These are phyloP conservation scores for Closterium sp. DNA, from an alignment of 139 green algal genomes.

Conservation along the genomic window DNA sequence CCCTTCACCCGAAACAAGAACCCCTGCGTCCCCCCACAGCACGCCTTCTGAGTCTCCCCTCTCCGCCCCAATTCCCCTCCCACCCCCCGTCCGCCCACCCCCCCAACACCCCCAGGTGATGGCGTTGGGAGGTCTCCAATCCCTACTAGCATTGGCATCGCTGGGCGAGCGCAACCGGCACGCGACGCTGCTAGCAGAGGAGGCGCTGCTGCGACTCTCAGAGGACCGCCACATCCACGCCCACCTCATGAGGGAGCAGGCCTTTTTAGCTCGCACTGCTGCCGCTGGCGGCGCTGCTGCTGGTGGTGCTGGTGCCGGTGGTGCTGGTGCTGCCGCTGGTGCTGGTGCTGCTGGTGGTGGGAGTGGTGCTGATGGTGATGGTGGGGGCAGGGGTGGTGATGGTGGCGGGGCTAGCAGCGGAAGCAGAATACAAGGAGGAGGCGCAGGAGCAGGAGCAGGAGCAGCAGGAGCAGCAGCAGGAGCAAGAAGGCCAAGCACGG, in stretches of 20 bases:
- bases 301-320: background rate
- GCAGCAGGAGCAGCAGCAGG: background rate
- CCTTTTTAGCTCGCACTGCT: background rate
- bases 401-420: background rate
- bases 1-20: no score
- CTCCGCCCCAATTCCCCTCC: no score
- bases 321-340: background rate
- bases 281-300: background rate
- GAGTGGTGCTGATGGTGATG: background rate
- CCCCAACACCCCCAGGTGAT: no score
- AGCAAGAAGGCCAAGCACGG: background rate
- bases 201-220: slow-evolving; percentile 34
- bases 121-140: slow-evolving; percentile 46
- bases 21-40: no score
- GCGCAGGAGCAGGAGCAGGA: background rate
- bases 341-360: background rate
- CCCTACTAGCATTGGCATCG: slow-evolving; percentile 29
- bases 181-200: slow-evolving; percentile 41
- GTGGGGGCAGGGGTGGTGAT: background rate
- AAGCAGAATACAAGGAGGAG: background rate
- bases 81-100: no score
- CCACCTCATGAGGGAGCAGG: slow-evolving; percentile 27
- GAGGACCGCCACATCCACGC: slow-evolving; percentile 19
- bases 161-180: slow-evolving; percentile 43
- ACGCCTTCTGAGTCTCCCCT: no score